Conservation (phyloP, 345 rosid species). For the Bruguiera gymnorhiza region DNA sequence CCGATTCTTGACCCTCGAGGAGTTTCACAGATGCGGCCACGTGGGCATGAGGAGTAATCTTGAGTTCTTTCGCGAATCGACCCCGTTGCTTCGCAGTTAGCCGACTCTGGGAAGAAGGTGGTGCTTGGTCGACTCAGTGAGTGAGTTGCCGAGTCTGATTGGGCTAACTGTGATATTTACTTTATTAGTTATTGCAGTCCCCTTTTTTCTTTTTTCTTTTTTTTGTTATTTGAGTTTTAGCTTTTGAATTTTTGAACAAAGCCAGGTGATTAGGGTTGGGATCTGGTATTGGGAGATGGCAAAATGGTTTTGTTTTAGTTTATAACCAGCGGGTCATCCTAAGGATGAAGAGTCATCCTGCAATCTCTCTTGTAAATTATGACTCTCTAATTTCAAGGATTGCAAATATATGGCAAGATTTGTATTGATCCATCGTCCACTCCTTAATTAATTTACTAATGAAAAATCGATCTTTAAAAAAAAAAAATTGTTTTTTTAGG, state of each 20-base stretch:
- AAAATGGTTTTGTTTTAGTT: slow-evolving; percentile 9
- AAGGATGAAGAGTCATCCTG: slow-evolving; percentile 7
- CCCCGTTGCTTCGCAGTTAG: slow-evolving; percentile 58
- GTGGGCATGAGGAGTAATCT: slow-evolving; percentile 30
- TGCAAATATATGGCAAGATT: background rate
- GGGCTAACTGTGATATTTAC: background rate
- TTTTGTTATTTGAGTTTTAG: background rate
- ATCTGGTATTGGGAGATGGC: slow-evolving; percentile 31
- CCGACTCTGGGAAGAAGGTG: background rate
- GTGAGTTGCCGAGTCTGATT: slow-evolving; percentile 10
- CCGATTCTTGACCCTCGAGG: slow-evolving; percentile 36
- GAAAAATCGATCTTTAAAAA: background rate
- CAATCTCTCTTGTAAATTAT: slow-evolving; percentile 32
- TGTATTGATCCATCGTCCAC: background rate
- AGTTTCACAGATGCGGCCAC: slow-evolving; percentile 56
- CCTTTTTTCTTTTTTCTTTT: background rate
- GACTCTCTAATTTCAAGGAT: slow-evolving; percentile 5
- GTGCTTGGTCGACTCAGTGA: slow-evolving; percentile 23
- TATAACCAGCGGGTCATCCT: slow-evolving; percentile 38
- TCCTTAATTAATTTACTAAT: background rate
- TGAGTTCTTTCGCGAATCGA: slow-evolving; percentile 41
- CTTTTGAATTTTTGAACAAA: background rate
- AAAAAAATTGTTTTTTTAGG: no score
- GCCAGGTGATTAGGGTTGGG: background rate
- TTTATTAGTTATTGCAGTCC: background rate